phyloP scores from a whole-genome alignment of 768 basidiomycete genomes.

The Pulveroboletus frians region DNA sequence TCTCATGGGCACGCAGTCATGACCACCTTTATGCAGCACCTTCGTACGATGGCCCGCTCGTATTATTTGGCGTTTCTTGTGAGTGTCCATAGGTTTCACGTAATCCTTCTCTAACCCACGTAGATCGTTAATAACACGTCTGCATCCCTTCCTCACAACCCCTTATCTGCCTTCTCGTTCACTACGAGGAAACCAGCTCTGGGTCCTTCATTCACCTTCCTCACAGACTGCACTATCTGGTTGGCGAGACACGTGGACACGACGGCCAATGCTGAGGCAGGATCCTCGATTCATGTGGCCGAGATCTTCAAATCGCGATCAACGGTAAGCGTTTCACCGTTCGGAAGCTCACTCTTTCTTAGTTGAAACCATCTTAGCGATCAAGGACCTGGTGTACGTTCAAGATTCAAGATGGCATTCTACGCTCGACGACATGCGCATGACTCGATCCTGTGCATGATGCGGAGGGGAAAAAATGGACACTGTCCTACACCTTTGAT shows the following conservation, averaged over 20 bases:
- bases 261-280: conserved; percentile 10
- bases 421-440: conserved; percentile 11
- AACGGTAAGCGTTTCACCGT: conserved; percentile 27
- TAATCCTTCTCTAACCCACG: not conserved
- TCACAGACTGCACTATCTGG: conserved; percentile 76
- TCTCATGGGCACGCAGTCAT: conserved; percentile 74
- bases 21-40: conserved; percentile 63
- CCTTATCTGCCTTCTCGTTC: conserved; percentile 31
- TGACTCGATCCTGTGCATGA: not conserved
- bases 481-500: not conserved
- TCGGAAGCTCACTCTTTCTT: not conserved
- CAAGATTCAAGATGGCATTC: conserved; percentile 32
- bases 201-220: conserved; percentile 68
- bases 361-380: conserved; percentile 22
- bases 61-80: conserved; percentile 51
- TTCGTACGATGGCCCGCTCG: conserved; percentile 45
- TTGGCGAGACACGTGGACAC: conserved; percentile 33
- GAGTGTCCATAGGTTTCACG: conserved; percentile 20
- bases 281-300: conserved; percentile 28
- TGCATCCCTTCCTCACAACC: conserved; percentile 27
- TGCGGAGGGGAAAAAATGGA: not conserved
- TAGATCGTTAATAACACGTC: conserved; percentile 64
- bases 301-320: conserved; percentile 42
- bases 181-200: conserved; percentile 60
- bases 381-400: conserved; percentile 39